Evolutionary conservation across 169 alveolate species (phyloP).

Genomic region (Besnoitia besnoiti): DNA sequence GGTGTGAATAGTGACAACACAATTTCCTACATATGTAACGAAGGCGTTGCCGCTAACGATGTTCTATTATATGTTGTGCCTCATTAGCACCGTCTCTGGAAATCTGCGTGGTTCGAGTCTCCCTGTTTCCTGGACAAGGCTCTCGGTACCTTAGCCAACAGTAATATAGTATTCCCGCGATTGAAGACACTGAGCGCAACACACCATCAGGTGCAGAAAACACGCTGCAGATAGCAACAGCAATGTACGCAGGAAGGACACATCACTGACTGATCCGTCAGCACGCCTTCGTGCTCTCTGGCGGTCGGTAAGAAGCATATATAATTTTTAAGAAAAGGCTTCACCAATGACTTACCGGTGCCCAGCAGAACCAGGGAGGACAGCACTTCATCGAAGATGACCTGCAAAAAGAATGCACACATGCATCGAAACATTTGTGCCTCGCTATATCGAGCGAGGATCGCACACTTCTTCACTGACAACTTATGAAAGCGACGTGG

Average conservation of each 20-base stretch:
- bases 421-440: background rate
- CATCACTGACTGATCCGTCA: background rate
- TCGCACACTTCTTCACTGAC: background rate
- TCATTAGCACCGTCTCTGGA: background rate
- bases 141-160: background rate
- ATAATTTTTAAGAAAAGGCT: too few species aligned
- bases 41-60: background rate
- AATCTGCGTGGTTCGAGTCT: background rate
- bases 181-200: background rate
- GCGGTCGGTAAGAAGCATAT: background rate
- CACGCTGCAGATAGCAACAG: background rate
- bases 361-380: constrained; percentile 12
- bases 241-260: background rate
- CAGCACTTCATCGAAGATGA: constrained; percentile 20
- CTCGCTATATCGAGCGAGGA: background rate
- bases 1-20: too few species aligned
- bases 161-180: constrained; percentile 16
- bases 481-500: background rate
- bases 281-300: background rate
- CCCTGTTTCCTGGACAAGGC: background rate
- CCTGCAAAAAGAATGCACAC: background rate
- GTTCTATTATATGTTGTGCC: background rate
- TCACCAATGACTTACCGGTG: background rate
- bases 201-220: background rate
- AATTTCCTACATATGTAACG: too few species aligned